Evolutionary conservation across 148 eudicot genomes (phyloP), one percentile per base, ranked within the genome.

Genomic region (Chenopodium album): DNA sequence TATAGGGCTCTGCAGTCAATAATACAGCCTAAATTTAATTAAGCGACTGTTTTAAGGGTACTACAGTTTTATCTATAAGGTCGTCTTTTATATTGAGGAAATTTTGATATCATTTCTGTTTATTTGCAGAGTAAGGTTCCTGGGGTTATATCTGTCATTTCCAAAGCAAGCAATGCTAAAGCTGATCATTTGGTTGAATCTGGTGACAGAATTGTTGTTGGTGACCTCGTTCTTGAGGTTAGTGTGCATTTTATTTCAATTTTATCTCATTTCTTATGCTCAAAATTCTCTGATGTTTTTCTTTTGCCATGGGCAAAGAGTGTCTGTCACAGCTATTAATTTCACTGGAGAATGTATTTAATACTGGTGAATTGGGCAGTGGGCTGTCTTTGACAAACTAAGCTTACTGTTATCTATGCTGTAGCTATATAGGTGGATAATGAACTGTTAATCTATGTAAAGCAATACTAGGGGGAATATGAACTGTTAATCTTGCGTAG

Each of bases 181-280:
- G 99, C 99, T 70, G 99, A 96, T 88, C 81, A 86, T 78, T 63
- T 87, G 60, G 89, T 96, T 78, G 97, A 92, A 79, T 82, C 90
- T 62, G 98, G 97, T 79, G 97, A 94, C 80, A 91, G 85, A 84
- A 91, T 96, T 72, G 75, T 34, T 59, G 78, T 96, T 76, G 99
- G 99, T 75, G 92, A 89, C 84, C 90, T 96, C 41, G 88, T 77
- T 81, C 86, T 96, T 70, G 99, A 96, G 98, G 99, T 92, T 92
- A 29, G 83, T 52, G 50, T 65, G 48, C 73, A 75, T 12, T 14
- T 28, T 7, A 20, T 65, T 63, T 20, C 14, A 54, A 23, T 69
- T 76, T 48, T 37, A 26, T 63, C 29, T 66, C 47, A 76, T 54
- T 5, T 54, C 2, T 60, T 71, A 63, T 70, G 29, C 46, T 79